These are phyloP conservation scores for Capsella rubella DNA, from an alignment of 441 rosid genomes.

Conservation along the genomic window DNA sequence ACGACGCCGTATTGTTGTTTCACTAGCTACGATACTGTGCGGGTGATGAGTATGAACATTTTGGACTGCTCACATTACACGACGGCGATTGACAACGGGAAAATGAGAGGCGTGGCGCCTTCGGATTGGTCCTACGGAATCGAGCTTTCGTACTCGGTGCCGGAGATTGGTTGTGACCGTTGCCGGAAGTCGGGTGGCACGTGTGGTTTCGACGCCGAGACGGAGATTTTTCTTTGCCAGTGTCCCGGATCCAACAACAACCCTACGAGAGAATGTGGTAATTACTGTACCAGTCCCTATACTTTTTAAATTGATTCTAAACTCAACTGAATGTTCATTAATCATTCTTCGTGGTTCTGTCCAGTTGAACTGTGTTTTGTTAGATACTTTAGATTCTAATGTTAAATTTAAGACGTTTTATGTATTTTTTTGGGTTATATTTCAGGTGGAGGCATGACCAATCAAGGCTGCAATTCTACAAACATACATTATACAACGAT, in stretches of 20 bases:
- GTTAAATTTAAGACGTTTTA: background rate
- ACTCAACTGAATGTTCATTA: too few relatives aligned
- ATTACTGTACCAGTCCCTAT: constrained; percentile 4
- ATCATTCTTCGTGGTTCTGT: background rate
- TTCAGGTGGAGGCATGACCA: constrained; percentile 38
- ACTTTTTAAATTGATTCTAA: too few relatives aligned
- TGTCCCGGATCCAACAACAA: constrained; percentile 69
- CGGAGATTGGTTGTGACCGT: constrained; percentile 75
- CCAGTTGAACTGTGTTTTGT: background rate
- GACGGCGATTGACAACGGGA: constrained; percentile 55
- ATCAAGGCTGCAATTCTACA: constrained; percentile 15
- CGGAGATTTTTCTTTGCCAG: constrained; percentile 64
- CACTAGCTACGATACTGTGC: constrained; percentile 81
- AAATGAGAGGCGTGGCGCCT: constrained; percentile 63
- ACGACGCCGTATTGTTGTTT: constrained; percentile 83
- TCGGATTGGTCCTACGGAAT: constrained; percentile 88
- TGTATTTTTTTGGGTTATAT: background rate
- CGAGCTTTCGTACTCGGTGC: constrained; percentile 63
- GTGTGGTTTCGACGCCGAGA: constrained; percentile 84
- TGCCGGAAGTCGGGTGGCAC: constrained; percentile 77
- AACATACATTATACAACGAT: background rate
- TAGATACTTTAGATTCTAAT: background rate
- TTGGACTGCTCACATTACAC: constrained; percentile 87
- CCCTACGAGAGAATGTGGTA: constrained; percentile 81
- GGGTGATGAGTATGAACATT: constrained; percentile 80